Evolutionary conservation across 2,329 filamentous ascomycete species (phyloP).

Genomic region (Fusarium tjaetaba): DNA sequence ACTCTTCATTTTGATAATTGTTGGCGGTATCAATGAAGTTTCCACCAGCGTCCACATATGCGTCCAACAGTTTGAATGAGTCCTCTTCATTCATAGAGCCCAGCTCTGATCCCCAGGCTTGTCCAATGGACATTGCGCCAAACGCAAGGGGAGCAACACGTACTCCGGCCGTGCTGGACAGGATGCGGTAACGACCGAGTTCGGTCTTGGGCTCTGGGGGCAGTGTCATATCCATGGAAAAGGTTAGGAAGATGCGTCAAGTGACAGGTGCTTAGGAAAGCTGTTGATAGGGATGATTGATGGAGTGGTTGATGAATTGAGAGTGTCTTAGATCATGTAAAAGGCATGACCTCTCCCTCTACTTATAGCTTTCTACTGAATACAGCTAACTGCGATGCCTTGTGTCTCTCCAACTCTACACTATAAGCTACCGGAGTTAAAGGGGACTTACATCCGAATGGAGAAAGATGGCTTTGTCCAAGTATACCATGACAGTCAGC

Average conservation of each 20-base stretch:
- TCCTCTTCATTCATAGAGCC: not conserved
- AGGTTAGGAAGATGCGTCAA: not conserved
- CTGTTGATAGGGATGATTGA: not conserved
- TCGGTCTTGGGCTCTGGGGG: not conserved
- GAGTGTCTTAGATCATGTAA: not conserved
- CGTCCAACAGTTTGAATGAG: not conserved
- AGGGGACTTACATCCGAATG: not conserved
- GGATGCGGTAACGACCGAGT: not conserved
- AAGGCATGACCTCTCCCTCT: not conserved
- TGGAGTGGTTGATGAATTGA: not conserved
- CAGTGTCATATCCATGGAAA: not conserved
- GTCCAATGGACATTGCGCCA: not conserved
- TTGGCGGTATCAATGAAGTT: not conserved
- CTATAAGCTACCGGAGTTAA: not conserved
- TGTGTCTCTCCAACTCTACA: fast-evolving
- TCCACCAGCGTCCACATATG: not conserved
- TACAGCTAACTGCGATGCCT: not conserved
- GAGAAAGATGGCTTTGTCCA: not conserved
- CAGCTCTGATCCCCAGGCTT: not conserved
- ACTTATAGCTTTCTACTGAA: not conserved
- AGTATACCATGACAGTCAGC: not conserved
- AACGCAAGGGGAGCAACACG: not conserved
- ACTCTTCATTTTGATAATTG: not conserved
- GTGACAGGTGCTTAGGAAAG: not conserved
- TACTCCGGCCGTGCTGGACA: not conserved